Conservation (phyloP, 768 basidiomycete genomes). For the Candolleomyces eurysporus region DNA sequence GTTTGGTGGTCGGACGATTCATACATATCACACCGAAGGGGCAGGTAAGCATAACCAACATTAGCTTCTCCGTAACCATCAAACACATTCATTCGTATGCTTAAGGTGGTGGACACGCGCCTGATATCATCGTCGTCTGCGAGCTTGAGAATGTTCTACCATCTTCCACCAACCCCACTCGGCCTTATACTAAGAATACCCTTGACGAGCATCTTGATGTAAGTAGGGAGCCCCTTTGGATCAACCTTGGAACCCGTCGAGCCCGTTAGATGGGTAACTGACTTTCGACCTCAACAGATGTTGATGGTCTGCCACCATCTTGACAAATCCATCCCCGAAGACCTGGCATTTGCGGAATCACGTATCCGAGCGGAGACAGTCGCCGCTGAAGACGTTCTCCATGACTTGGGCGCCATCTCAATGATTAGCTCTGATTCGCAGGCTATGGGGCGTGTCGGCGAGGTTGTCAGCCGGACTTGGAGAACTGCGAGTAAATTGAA, state of each 20-base stretch:
- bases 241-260: no score
- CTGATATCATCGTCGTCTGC: slow-evolving; percentile 98
- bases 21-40: slow-evolving; percentile 96
- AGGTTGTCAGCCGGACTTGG: slow-evolving; percentile 93
- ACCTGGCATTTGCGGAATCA: slow-evolving; percentile 94
- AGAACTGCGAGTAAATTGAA: slow-evolving; percentile 95
- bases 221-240: slow-evolving; percentile 22
- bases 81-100: background rate
- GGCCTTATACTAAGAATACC: slow-evolving; percentile 89
- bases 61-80: no score
- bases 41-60: slow-evolving; percentile 54
- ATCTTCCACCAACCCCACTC: slow-evolving; percentile 95
- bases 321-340: slow-evolving; percentile 87
- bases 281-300: slow-evolving; percentile 62
- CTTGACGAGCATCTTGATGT: slow-evolving; percentile 97
- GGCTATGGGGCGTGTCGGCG: slow-evolving; percentile 97
- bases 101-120: slow-evolving; percentile 89
- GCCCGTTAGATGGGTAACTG: no score
- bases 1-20: slow-evolving; percentile 88
- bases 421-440: slow-evolving; percentile 98
- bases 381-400: slow-evolving; percentile 94
- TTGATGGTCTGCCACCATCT: slow-evolving; percentile 99
- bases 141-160: slow-evolving; percentile 87
- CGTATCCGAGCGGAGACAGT: slow-evolving; percentile 96
- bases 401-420: slow-evolving; percentile 90